Base-by-base conservation (phyloP, 1,139 yeast genomes). In the Lodderomyces metapsilosis region DNA sequence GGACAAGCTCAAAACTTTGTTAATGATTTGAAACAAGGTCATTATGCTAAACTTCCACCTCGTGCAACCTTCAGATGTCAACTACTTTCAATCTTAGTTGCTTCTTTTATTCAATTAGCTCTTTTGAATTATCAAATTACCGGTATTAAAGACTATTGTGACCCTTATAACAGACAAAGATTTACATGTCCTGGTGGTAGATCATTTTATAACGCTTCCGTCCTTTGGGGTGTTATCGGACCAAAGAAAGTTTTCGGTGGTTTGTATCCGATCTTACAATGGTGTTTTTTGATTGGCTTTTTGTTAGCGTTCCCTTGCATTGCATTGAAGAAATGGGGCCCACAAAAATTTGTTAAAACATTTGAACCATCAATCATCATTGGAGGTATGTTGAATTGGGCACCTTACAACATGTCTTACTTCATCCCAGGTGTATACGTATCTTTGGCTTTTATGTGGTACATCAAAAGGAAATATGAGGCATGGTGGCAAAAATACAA, bases 21-120 rank as follows among this genome's bases (percentile, higher is more conserved):
- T 38, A 54, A 74, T 4, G 76, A 76, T 51, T 77, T 77, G 58
- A 81, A 80, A 58, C 56, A 71, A 64, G 85, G 77, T 10, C 87
- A 78, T 58, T 81, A 81, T 53, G 80, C 82, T 4, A 78, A 75
- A 46, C 57, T 82, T 37, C 81, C 86, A 10, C 87, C 87, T 33
- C 62, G 80, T 47, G 76, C 86, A 0, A 58, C 81, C 46, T 82
- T 80, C 64, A 68, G 84, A 50, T 73, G 76, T 23, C 87, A 81
- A 78, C 52, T 80, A 45, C 47, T 78, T 24, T 72, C 81, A 15
- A 62, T 67, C 3, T 45, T 59, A 17, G 44, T 74, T 40, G 68
- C 66, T 48, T 63, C 71, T 2, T 68, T 82, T 45, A 74, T 80
- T 11, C 64, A 73, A n/a, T n/a, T n/a, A n/a, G n/a, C n/a, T n/a